Evolutionary conservation across 1,284 basidiomycete species (phyloP).

Genomic region (Cystobasidium slooffiae): DNA sequence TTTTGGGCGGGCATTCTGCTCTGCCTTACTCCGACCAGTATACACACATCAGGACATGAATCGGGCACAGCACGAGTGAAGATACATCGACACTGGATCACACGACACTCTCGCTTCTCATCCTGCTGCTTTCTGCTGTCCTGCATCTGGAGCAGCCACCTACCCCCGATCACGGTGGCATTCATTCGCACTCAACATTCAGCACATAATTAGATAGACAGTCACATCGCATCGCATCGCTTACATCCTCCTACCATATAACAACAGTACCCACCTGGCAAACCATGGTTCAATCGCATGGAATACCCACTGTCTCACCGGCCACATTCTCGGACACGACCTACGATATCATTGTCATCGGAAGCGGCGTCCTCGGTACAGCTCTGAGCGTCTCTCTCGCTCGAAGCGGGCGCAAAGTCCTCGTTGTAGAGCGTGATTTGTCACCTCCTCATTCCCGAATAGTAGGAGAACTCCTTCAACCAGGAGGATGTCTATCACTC

Average conservation of each 20-base stretch:
- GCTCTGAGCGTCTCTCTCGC: slow-evolving; percentile 65
- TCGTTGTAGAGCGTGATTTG: slow-evolving; percentile 83
- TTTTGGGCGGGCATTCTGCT: too few relatives aligned
- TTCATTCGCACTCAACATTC: neutral
- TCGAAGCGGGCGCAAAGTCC: slow-evolving; percentile 63
- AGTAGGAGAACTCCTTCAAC: slow-evolving; percentile 95
- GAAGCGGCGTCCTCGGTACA: slow-evolving; percentile 82
- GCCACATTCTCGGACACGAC: slow-evolving; percentile 3
- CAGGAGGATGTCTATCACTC: slow-evolving; percentile 82
- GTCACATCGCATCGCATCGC: neutral
- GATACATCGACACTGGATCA: too few relatives aligned
- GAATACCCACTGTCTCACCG: slow-evolving; percentile 33
- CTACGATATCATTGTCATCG: slow-evolving; percentile 71
- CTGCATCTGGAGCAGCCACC: too few relatives aligned
- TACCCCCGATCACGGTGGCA: neutral
- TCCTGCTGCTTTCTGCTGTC: too few relatives aligned
- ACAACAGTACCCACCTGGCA: neutral
- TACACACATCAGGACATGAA: too few relatives aligned
- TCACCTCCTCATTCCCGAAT: slow-evolving; percentile 87
- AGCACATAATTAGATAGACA: neutral
- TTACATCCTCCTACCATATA: neutral
- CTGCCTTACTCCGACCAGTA: too few relatives aligned
- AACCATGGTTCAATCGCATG: slow-evolving; percentile 23
- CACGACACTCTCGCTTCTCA: too few relatives aligned
- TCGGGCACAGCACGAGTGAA: too few relatives aligned